Evolutionary conservation across 106 monocot genomes (phyloP), one percentile per base, ranked within the genome.

Genomic region (Ottelia alismoides): DNA sequence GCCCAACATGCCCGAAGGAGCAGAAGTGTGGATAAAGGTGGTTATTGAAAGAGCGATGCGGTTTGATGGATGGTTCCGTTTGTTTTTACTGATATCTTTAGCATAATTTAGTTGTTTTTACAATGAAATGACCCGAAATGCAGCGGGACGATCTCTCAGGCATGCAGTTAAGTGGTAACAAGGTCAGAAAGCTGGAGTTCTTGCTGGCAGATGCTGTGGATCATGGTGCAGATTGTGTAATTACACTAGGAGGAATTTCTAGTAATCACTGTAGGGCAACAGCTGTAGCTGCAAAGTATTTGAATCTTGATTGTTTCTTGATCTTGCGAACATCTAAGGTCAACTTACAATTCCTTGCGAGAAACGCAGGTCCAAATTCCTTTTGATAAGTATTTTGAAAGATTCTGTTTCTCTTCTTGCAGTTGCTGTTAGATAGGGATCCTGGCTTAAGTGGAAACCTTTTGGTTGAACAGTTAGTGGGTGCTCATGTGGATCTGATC

Each of bases 21-120:
- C 88, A 28, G 94, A 96, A 72, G 75, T 96, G 17, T 96, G 88
- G 88, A 88, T 96, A 55, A 96, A 96, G 94, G 94, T 96, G 25
- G 25, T 22, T 6, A 29, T 53, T 18, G 19, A 29, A 1, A 16
- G 22, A 26, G 12, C 3, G n/a, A n/a, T n/a, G n/a, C n/a, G n/a
- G 25, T 49, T 27, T 55, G 53, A 1, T 43, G 30, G 47, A 18
- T 23, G 20, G 5, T 30, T 6, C 2, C 28, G 25, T 25, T 25
- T 52, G 25, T 11, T 52, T 2, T 25, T 22, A 30, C 17, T 9
- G 9, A 19, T 31, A 6, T n/a, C 11, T 11, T 9, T 30, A 30
- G 11, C 55, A 30, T 4, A 55, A 27, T 18, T 21, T 16, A 19
- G 22, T 6, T 7, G 2, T n/a, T n/a, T 20, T 49, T 5, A 49